These are phyloP conservation scores for Cladosporium sp. DNA, from an alignment of 2,329 filamentous ascomycete genomes.

Conservation along the genomic window DNA sequence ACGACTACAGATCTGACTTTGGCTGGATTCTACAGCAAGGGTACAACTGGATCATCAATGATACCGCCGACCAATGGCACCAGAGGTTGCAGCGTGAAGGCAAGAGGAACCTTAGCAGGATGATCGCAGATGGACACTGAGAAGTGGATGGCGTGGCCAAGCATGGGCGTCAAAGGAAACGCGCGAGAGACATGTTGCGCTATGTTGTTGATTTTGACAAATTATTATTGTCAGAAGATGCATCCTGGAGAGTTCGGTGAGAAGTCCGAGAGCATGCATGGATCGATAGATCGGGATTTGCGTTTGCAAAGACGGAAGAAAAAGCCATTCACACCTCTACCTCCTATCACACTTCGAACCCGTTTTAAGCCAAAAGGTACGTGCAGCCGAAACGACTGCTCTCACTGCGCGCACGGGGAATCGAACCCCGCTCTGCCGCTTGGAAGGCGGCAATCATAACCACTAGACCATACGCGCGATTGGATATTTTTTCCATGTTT, in stretches of 20 bases:
- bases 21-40: slow-evolving; percentile 23
- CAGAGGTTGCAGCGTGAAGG: slow-evolving; percentile 21
- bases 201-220: background rate
- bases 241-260: background rate
- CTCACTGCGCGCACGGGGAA: background rate
- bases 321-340: no score
- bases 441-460: slow-evolving; percentile 24
- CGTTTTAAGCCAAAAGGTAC: no score
- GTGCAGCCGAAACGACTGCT: no score
- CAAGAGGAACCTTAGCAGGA: slow-evolving; percentile 22
- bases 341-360: no score
- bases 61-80: slow-evolving; percentile 26
- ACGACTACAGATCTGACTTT: slow-evolving; percentile 25
- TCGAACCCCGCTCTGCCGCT: slow-evolving; percentile 20
- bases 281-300: no score
- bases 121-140: slow-evolving; percentile 22
- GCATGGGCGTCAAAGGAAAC: slow-evolving; percentile 9
- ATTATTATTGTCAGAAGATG: background rate
- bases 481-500: background rate
- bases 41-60: slow-evolving; percentile 26
- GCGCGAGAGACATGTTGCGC: background rate
- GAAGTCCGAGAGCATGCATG: background rate
- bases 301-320: no score
- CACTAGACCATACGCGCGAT: slow-evolving; percentile 19
- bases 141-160: background rate